Evolutionary conservation across 768 basidiomycete species (phyloP).

Genomic region (Pleurotus salmoneostramineus): DNA sequence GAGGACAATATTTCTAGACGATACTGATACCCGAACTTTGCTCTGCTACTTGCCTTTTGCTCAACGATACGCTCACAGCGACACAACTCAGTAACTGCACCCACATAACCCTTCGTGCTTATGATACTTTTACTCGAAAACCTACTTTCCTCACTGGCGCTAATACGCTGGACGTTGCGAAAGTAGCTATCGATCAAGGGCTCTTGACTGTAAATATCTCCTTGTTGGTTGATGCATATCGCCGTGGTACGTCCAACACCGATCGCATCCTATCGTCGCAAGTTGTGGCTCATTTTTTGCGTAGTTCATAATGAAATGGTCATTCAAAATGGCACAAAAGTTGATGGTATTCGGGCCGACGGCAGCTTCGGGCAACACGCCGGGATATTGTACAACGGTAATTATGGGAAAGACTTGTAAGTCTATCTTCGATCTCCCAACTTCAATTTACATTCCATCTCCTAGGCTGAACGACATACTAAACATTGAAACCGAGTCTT

Average conservation of each 20-base stretch:
- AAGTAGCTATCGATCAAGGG: constrained; percentile 52
- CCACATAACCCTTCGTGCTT: constrained; percentile 47
- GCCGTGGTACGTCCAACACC: too few species aligned
- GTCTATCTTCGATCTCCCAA: constrained; percentile 8
- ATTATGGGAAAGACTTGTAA: constrained; percentile 54
- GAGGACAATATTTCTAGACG: constrained; percentile 29
- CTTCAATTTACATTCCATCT: too few species aligned
- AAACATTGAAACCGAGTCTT: constrained; percentile 56
- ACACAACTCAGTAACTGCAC: constrained; percentile 42
- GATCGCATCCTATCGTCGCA: too few species aligned
- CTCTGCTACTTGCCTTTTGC: constrained; percentile 52
- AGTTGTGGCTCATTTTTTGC: too few species aligned
- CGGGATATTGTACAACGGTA: constrained; percentile 69
- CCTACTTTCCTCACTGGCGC: constrained; percentile 57
- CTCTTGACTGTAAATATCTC: constrained; percentile 37
- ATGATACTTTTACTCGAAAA: constrained; percentile 37
- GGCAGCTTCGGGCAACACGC: constrained; percentile 51
- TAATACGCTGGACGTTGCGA: constrained; percentile 62
- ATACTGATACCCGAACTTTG: constrained; percentile 59
- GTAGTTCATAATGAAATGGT: constrained; percentile 47
- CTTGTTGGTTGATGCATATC: constrained; percentile 45
- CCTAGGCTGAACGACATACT: too few species aligned
- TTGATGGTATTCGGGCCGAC: constrained; percentile 60
- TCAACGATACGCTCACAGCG: constrained; percentile 41
- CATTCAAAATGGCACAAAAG: constrained; percentile 39